Evolutionary conservation across 176 grass and related monocot genomes (phyloP).

Genomic region (Oryza australiensis): DNA sequence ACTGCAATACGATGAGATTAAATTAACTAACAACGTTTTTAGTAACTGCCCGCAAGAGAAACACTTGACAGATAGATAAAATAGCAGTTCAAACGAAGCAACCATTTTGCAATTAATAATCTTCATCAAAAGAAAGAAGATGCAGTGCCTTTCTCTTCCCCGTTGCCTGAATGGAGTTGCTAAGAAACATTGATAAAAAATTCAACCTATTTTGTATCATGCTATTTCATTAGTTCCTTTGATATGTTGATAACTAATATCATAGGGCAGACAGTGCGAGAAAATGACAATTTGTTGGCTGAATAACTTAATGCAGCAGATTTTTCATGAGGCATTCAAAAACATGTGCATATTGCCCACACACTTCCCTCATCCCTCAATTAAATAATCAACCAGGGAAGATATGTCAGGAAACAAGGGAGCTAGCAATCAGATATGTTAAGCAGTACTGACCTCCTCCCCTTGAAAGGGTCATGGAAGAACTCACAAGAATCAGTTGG

Average conservation of each 20-base stretch:
- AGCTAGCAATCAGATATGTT: neutral
- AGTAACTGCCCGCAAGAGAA: neutral
- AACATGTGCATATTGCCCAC: neutral
- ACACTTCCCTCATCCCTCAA: neutral
- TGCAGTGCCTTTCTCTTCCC: neutral
- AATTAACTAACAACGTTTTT: neutral
- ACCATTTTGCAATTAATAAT: neutral
- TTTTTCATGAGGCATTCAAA: neutral
- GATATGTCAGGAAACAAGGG: neutral
- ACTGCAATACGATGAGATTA: neutral
- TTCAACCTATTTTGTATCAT: neutral
- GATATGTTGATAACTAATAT: neutral
- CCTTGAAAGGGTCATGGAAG: constrained; percentile 93
- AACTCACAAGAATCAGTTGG: constrained; percentile 88
- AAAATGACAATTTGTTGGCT: neutral
- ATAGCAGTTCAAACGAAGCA: neutral
- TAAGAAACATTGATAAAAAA: neutral
- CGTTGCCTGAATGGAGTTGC: neutral
- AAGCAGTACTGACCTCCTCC: constrained; percentile 56
- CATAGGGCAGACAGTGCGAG: neutral
- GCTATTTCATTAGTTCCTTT: neutral
- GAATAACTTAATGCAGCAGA: neutral
- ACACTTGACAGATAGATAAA: neutral
- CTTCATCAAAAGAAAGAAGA: neutral
- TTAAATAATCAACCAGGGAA: neutral